phyloP scores from a whole-genome alignment of 495 filamentous ascomycete genomes.

The Trichoderma virens region DNA sequence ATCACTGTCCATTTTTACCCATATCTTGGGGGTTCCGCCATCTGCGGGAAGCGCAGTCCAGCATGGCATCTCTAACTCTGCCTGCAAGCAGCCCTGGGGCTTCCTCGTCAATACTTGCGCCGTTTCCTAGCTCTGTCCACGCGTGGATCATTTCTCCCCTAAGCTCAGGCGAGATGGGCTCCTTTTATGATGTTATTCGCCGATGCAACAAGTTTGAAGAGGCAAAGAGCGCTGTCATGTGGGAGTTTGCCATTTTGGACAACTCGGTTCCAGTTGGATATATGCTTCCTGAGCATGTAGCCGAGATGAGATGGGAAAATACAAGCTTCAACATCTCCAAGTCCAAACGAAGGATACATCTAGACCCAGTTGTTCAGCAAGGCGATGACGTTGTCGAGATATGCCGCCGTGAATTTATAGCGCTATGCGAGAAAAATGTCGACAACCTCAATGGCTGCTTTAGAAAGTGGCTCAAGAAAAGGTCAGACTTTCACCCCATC shows the following conservation, averaged over 20 bases:
- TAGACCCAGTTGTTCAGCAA: not conserved
- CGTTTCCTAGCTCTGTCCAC: not conserved
- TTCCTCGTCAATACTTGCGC: not conserved
- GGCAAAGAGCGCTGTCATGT: not conserved
- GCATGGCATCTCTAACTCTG: not conserved
- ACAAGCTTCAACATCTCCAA: not conserved
- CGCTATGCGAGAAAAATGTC: not conserved
- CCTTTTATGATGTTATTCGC: not conserved
- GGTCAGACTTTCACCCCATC: not conserved
- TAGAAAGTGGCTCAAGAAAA: not conserved
- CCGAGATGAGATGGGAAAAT: not conserved
- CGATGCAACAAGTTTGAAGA: conserved; percentile 1
- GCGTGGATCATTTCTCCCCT: not conserved
- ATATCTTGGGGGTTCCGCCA: not conserved
- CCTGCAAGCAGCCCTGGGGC: not conserved
- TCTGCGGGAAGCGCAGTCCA: not conserved
- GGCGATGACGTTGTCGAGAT: not conserved
- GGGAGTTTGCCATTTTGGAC: not conserved
- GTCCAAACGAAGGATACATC: not conserved
- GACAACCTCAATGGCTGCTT: not conserved
- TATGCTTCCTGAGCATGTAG: not conserved
- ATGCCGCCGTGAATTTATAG: not conserved
- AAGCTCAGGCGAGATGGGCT: not conserved
- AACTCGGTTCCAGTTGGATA: not conserved
- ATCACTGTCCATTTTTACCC: not conserved